Base-by-base conservation (phyloP, 768 basidiomycete species). In the Collybia nuda region DNA sequence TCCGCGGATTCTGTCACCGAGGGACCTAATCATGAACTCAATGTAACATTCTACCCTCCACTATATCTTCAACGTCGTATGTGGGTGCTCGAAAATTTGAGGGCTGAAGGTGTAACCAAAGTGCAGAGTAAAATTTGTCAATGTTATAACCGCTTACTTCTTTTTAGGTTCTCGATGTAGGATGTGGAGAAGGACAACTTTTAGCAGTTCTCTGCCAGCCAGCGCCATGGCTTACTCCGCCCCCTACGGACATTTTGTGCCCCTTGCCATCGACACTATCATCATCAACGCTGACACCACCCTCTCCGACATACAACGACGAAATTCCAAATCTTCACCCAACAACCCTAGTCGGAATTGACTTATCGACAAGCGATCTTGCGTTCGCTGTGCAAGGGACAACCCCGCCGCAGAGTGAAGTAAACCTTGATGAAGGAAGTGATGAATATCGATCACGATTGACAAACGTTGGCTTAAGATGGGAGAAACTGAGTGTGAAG, bases 171-270 rank as follows among this genome's bases (percentile, higher is more conserved):
- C 71, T 93, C 42, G 92, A 95, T 58, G 72, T 92, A 22, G 92
- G 92, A 3, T 95, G 92, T 57, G 92, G 92, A 36, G 84, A 90
- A 66, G 92, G 92, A 18, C 73, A 83, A 35, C 75, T 94, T 6
- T 79, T 94, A 12, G 64, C 73, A 0, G 77, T 83, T 8, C 80
- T 95, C 9, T 80, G 81, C 55, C 84, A 88, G 59, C 86, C 92
- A 0, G 82, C 91, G 1, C 84, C 86, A 0, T 88, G 87, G 81
- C 77, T 86, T 21, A 55, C 71, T 38, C 63, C 80, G 17, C 75
- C 75, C 2, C 70, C 74, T 19, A 40, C 58, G 6, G 58, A 66
- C 1, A 46, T 78, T 32, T 66, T 65, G 29, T 47, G 28, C 29
- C 44, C 21, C 36, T 52, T 15, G 21, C 36, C 50, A 15, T 62